Base-by-base conservation (phyloP, 208 protist species). In the Trypanosoma congolense region DNA sequence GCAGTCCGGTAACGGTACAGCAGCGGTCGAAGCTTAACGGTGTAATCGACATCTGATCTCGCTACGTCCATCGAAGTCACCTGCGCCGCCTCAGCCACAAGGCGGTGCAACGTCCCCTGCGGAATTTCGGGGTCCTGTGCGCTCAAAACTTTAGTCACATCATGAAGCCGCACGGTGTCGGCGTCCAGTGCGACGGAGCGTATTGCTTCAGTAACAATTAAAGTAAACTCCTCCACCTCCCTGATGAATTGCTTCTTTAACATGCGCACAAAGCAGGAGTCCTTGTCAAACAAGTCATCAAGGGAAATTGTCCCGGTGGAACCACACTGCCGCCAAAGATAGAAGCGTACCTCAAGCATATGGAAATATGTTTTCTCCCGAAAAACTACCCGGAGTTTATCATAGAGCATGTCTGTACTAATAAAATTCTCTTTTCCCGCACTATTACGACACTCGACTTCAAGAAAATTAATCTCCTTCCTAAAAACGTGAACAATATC, bases 301-400 rank as follows among this genome's bases (percentile, higher is more conserved):
- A 73, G n/a, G 31, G 70, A 49, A 5, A 83, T 52, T 35, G 3
- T 62, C 57, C 56, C 47, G 18, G 53, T 41, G 2, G 25, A 30
- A 35, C 47, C 41, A 43, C 40, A 46, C 5, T 60, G 29, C 10
- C 70, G 66, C 47, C 57, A 87, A 1, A 80, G 61, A 29, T 75
- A 77, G 28, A 90, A 81, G 14, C 83, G 74, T 31, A 95, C 66
- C 45, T 89, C 75, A 38, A 86, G 68, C 72, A 95, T 82, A 56
- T 87, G 62, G 3, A 73, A 51, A 36, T 71, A 60, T 19, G 68
- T 77, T 59, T 89, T 90, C 53, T 86, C 81, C 2, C 81, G 83
- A 56, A 78, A 88, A 16, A 80, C 41, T 4, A 30, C 41, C 9
- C 87, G 78, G 50, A 94, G 2, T 16, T 45, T 45, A 49, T 59